Evolutionary conservation across 352 stramenopile species (phyloP).

Genomic region (Globisporangium canariense): DNA sequence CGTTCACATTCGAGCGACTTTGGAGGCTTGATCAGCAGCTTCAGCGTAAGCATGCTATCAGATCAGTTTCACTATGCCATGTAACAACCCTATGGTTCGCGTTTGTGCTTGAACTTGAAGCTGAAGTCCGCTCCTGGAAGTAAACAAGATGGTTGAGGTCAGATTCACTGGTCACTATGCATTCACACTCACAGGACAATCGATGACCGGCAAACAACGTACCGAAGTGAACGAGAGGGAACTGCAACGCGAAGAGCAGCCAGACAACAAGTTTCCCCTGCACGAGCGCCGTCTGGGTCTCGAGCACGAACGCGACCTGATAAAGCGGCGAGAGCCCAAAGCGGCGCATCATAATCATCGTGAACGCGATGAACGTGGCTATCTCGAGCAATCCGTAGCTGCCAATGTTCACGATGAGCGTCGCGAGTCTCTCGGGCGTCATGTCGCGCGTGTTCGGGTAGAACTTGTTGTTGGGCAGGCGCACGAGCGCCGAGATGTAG

Average conservation of each 20-base stretch:
- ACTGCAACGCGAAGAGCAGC: not conserved
- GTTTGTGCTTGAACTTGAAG: not conserved
- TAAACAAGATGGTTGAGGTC: too few species aligned
- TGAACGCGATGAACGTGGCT: not conserved
- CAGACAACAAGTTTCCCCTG: not conserved
- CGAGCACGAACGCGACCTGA: conserved; percentile 1
- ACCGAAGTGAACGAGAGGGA: not conserved
- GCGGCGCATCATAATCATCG: not conserved
- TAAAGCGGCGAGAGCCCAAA: not conserved
- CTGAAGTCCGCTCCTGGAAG: not conserved
- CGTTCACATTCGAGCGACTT: too few species aligned
- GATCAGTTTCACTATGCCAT: too few species aligned
- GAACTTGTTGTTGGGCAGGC: not conserved
- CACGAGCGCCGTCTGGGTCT: conserved; percentile 2
- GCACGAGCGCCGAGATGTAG: conserved; percentile 13
- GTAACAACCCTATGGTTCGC: not conserved
- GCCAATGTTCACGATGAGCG: not conserved
- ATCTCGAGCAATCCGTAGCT: not conserved
- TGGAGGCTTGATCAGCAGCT: too few species aligned
- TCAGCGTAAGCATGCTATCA: too few species aligned
- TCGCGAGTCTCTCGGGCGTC: not conserved
- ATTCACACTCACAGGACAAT: not conserved
- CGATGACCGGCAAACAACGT: not conserved
- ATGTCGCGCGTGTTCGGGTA: not conserved
- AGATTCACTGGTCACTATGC: too few species aligned